Percentiles rank a stretch among this genome's conserved stretches.
Conservation (phyloP, 2,329 filamentous ascomycete genomes). For the Beauveria bassiana region DNA sequence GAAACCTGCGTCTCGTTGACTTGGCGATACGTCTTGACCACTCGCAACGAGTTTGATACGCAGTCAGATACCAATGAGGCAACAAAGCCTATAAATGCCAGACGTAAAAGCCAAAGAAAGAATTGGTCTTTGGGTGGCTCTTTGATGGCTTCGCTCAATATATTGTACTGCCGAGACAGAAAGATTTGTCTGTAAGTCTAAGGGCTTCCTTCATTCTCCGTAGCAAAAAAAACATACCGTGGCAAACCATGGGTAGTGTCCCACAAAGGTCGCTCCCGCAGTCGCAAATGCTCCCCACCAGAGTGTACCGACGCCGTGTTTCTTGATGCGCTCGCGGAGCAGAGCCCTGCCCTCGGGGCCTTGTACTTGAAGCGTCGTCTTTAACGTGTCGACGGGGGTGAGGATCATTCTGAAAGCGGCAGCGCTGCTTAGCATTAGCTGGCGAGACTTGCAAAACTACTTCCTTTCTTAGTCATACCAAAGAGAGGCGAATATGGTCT, state of each 20-base stretch:
- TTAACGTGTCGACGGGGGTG: constrained; percentile 41
- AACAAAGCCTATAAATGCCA: constrained; percentile 31
- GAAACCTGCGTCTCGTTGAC: constrained; percentile 40
- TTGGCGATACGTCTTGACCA: constrained; percentile 42
- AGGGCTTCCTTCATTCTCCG: not conserved
- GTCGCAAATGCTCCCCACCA: constrained; percentile 44
- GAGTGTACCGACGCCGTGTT: constrained; percentile 35
- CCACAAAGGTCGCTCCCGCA: constrained; percentile 39
- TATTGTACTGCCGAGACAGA: constrained; percentile 31
- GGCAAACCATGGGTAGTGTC: constrained; percentile 43
- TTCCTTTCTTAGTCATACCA: constrained; percentile 27
- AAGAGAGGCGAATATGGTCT: constrained; percentile 39
- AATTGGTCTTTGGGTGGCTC: constrained; percentile 34
- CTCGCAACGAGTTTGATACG: constrained; percentile 38
- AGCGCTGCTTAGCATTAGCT: constrained; percentile 22
- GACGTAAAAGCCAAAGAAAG: constrained; percentile 33
- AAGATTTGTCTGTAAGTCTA: not conserved
- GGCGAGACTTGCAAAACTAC: not conserved
- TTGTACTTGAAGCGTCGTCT: constrained; percentile 41
- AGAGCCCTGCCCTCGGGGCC: constrained; percentile 34
- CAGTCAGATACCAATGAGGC: constrained; percentile 30
- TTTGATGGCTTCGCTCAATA: constrained; percentile 28
- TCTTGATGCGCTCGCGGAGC: constrained; percentile 36
- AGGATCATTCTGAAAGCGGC: constrained; percentile 39
- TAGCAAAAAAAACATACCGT: constrained; percentile 25